phyloP scores from a whole-genome alignment of 768 basidiomycete genomes.

The Tylopilus balloui region DNA sequence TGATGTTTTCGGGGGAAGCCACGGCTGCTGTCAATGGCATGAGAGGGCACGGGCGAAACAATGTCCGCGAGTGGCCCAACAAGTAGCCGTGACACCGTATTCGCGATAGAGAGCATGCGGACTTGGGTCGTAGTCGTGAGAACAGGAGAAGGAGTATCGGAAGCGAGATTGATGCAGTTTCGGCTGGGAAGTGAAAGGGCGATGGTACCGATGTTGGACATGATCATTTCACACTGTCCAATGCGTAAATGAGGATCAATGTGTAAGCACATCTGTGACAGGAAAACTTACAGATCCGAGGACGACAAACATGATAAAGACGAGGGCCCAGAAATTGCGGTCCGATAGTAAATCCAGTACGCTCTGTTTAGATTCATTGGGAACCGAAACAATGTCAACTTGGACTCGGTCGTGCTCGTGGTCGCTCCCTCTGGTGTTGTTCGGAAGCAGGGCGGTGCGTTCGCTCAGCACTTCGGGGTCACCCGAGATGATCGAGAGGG shows the following conservation, averaged over 20 bases:
- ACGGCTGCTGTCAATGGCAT: constrained; percentile 30
- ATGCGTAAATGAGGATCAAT: neutral
- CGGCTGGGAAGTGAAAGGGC: constrained; percentile 54
- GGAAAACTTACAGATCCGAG: constrained; percentile 60
- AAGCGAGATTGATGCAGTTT: constrained; percentile 2
- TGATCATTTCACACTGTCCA: constrained; percentile 70
- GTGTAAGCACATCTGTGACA: too few species aligned
- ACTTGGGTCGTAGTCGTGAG: constrained; percentile 61
- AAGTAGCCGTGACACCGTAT: constrained; percentile 65
- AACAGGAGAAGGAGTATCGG: constrained; percentile 23
- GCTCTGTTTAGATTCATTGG: constrained; percentile 25
- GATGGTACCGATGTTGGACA: constrained; percentile 78
- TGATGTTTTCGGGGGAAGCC: constrained; percentile 40
- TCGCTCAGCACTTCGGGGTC: constrained; percentile 28
- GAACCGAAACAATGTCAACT: constrained; percentile 22
- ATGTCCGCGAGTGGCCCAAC: constrained; percentile 70
- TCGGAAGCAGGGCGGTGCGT: constrained; percentile 28
- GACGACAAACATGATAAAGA: constrained; percentile 44
- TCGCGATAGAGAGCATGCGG: constrained; percentile 61
- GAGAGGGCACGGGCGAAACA: constrained; percentile 56
- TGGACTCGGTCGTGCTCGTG: constrained; percentile 12
- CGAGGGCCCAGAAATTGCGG: constrained; percentile 62
- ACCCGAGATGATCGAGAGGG: neutral
- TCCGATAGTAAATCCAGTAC: constrained; percentile 48
- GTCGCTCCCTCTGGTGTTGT: constrained; percentile 15